Percentiles rank a stretch among this genome's conserved stretches.
These are phyloP conservation scores for Wickerhamiella occidentalis DNA, from an alignment of 805 yeast species.

Conservation along the genomic window DNA sequence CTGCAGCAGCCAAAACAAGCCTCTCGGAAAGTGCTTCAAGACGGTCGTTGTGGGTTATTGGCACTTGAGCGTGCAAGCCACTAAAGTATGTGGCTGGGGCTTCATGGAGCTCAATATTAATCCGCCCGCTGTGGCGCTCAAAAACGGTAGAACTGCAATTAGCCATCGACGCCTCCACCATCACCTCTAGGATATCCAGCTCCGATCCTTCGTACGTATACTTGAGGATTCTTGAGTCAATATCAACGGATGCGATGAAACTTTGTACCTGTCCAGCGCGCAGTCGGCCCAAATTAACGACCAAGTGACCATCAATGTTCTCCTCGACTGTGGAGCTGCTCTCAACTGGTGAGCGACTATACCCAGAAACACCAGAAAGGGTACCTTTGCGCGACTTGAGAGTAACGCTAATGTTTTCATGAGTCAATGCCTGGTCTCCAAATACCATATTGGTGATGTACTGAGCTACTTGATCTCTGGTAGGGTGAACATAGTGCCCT, in stretches of 20 bases:
- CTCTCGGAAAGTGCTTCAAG: background rate
- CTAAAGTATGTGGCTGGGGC: background rate
- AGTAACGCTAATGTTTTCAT: background rate
- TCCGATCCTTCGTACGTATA: background rate
- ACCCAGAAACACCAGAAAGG: conserved; percentile 1
- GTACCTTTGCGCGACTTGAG: conserved; percentile 9
- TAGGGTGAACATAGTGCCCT: conserved; percentile 5
- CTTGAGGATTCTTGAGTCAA: conserved; percentile 1
- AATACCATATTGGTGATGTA: conserved; percentile 5
- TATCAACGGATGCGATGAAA: conserved; percentile 4
- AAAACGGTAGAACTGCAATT: background rate
- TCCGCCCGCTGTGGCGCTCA: background rate
- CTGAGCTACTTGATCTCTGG: background rate
- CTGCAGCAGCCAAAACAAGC: conserved; percentile 2
- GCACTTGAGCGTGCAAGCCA: background rate
- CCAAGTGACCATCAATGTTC: background rate
- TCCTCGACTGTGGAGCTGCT: background rate
- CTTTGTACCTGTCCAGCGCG: conserved; percentile 7
- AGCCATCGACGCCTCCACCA: conserved; percentile 3
- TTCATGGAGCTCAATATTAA: background rate
- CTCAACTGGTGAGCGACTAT: conserved; percentile 1
- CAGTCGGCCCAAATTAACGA: conserved; percentile 6
- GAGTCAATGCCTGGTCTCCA: conserved; percentile 9
- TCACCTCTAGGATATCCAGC: conserved; percentile 6
- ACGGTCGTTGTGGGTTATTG: background rate